phyloP scores from a whole-genome alignment of 2,329 filamentous ascomycete species.

The Arthrocladium fulminans region DNA sequence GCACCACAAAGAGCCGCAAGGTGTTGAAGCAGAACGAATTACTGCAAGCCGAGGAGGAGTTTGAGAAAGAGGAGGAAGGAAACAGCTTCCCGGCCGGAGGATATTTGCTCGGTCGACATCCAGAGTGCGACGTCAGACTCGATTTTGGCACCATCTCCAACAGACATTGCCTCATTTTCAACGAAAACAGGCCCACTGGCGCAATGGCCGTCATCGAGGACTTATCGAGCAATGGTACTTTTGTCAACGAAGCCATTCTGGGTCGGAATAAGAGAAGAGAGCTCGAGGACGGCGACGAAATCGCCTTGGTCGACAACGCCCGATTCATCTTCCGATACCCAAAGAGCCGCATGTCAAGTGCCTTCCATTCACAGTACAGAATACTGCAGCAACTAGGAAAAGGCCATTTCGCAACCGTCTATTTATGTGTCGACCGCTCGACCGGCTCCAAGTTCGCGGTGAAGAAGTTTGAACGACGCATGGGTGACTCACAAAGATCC shows the following conservation, averaged over 20 bases:
- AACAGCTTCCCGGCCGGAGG: constrained; percentile 60
- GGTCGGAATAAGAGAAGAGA: constrained; percentile 88
- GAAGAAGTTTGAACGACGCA: constrained; percentile 84
- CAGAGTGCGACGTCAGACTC: constrained; percentile 77
- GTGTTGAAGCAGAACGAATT: constrained; percentile 41
- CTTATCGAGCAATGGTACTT: constrained; percentile 91
- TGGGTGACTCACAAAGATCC: constrained; percentile 70
- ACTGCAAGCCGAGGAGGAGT: constrained; percentile 48
- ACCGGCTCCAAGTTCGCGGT: constrained; percentile 79
- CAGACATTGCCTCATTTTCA: constrained; percentile 49
- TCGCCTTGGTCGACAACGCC: constrained; percentile 74
- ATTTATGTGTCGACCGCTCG: constrained; percentile 77
- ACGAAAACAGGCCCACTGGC: constrained; percentile 50
- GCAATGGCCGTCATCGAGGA: constrained; percentile 74
- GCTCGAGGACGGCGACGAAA: constrained; percentile 80
- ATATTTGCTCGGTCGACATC: constrained; percentile 85
- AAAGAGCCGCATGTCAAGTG: constrained; percentile 59
- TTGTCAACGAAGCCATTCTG: constrained; percentile 82
- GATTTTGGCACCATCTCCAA: constrained; percentile 78
- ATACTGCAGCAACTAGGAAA: constrained; percentile 80
- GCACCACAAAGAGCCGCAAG: constrained; percentile 31
- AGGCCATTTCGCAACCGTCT: constrained; percentile 91
- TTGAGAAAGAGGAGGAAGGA: constrained; percentile 53
- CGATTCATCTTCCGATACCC: constrained; percentile 91
- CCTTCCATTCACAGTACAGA: constrained; percentile 78